phyloP scores from a whole-genome alignment of 164 flowering plant genomes.

The Nymphaea colorata region DNA sequence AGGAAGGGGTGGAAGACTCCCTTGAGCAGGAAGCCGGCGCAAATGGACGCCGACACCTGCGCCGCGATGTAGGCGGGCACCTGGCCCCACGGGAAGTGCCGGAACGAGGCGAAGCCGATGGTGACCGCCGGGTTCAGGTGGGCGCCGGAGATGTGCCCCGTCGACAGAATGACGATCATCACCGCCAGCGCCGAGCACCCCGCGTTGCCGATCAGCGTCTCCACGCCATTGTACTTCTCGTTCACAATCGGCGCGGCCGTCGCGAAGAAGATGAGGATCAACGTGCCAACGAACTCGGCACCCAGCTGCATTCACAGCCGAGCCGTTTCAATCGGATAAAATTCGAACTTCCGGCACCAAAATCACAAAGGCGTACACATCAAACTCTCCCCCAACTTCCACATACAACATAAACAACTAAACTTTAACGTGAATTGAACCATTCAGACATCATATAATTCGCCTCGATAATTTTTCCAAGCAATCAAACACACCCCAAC shows the following conservation, averaged over 20 bases:
- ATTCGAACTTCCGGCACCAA: too few relatives aligned
- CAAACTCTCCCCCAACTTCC: too few relatives aligned
- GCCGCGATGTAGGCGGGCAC: slow-evolving; percentile 71
- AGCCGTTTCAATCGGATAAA: too few relatives aligned
- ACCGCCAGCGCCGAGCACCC: slow-evolving; percentile 65
- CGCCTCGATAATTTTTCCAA: too few relatives aligned
- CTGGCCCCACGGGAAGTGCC: slow-evolving; percentile 73
- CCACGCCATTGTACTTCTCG: slow-evolving; percentile 52
- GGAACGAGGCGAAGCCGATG: slow-evolving; percentile 64
- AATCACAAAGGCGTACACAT: too few relatives aligned
- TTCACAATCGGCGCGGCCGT: slow-evolving; percentile 76
- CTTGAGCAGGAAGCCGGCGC: slow-evolving; percentile 59
- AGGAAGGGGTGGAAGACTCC: slow-evolving; percentile 51
- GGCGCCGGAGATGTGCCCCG: slow-evolving; percentile 87
- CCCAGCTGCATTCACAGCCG: slow-evolving; percentile 35
- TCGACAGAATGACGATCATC: slow-evolving; percentile 64
- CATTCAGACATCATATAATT: too few relatives aligned
- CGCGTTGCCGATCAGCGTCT: slow-evolving; percentile 54
- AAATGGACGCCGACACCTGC: slow-evolving; percentile 63
- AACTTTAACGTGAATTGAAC: too few relatives aligned
- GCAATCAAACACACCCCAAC: too few relatives aligned
- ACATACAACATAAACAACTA: too few relatives aligned
- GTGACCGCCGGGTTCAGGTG: slow-evolving; percentile 81
- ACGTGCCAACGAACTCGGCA: slow-evolving; percentile 83
- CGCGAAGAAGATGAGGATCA: slow-evolving; percentile 72